Base-by-base conservation (phyloP, 1,284 basidiomycete species). In the Pseudozyma tsukubaensis region DNA sequence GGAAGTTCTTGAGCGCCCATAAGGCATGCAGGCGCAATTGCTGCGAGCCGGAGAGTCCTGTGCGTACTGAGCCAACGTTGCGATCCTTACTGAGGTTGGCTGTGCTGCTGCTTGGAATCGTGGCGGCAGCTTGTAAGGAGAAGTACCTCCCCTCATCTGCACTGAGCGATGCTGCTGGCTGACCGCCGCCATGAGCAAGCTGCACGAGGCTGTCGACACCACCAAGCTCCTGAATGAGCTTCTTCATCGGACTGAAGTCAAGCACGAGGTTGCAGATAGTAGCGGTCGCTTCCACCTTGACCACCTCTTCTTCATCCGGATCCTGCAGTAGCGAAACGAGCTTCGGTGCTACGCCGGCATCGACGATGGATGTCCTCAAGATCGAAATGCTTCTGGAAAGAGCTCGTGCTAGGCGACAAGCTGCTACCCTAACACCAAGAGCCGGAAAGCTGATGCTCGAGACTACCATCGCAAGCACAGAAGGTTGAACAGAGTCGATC, bases 1-100 rank as follows among this genome's bases (percentile, higher is more conserved):
- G 59, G 9, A 82, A 53, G 42, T 84, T 84, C 52, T 83, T 84
- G 42, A 84, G 54, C 11, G 77, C 81, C 79, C 82, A 84, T 4
- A 84, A 50, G 1, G 81, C 78, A 37, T 82, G 77, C 21, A 78
- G 50, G 9, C 72, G 65, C 42, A 77, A 43, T 36, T 75, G 67
- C 44, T 71, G 63, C 5, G 59, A 67, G 18, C 71, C 71, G 3
- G 60, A 60, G 0, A 73, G 57, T 21, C 35, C n/a, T 16, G 12
- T 24, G 12, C 21, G 35, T 34, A 42, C 36, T 2, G 37, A 39
- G 13, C 29, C 50, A 4, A 35, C 10, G 13, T 50, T 14, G 3
- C 42, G 49, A 16, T 18, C 35, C 14, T 44, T 40, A 19, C 14
- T 10, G 29, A 18, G 35, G 53, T 39, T 29, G 13, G 14, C 16